Percentiles rank a stretch among this genome's conserved stretches.
phyloP scores from a whole-genome alignment of 441 rosid genomes.

The Arabidopsis lyrata region DNA sequence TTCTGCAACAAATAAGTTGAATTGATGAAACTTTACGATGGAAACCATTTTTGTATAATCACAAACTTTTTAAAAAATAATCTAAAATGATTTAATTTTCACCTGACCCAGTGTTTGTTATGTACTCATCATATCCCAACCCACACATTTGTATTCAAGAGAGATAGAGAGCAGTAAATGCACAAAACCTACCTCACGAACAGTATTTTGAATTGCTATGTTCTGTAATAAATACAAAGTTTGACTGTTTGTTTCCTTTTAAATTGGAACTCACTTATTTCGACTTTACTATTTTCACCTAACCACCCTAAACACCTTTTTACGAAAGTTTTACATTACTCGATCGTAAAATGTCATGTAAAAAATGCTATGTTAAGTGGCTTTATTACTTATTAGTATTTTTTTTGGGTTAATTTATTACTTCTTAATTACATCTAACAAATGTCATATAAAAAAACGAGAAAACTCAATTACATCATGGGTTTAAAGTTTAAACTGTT shows the following conservation, averaged over 20 bases:
- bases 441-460: background rate
- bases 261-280: slow-evolving; percentile 34
- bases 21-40: background rate
- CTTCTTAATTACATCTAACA: background rate
- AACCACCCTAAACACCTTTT: slow-evolving; percentile 9
- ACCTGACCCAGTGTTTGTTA: background rate
- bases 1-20: background rate
- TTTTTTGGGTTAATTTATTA: no score
- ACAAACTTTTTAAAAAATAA: no score
- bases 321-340: background rate
- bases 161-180: slow-evolving; percentile 27
- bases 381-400: no score
- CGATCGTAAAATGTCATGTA: background rate
- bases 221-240: slow-evolving; percentile 21
- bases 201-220: slow-evolving; percentile 18
- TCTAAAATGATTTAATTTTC: background rate
- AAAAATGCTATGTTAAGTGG: background rate
- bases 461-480: background rate
- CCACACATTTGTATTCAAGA: background rate
- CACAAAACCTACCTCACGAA: slow-evolving; percentile 35
- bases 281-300: slow-evolving; percentile 36
- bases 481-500: no score
- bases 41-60: background rate
- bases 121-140: background rate
- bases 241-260: slow-evolving; percentile 36